phyloP scores from a whole-genome alignment of 2,329 filamentous ascomycete genomes.

The Claviceps sp. region DNA sequence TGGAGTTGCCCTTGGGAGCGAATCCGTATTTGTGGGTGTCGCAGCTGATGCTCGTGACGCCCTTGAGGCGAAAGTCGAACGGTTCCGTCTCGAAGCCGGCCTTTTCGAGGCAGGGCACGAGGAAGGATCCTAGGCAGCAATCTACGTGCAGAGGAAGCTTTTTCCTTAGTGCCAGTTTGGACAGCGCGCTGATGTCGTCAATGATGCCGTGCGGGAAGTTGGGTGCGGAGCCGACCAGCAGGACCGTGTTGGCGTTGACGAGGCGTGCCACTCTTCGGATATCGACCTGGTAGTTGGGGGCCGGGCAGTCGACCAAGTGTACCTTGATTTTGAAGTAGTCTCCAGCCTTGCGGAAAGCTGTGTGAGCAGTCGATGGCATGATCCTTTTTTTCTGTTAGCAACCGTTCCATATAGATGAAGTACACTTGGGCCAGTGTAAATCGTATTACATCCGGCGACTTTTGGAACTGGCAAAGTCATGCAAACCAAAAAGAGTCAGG shows the following conservation, averaged over 20 bases:
- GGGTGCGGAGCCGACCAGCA: constrained; percentile 87
- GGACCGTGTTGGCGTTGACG: constrained; percentile 84
- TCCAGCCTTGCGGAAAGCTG: constrained; percentile 89
- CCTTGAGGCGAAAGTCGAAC: constrained; percentile 89
- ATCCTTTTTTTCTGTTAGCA: constrained; percentile 43
- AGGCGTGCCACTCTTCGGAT: constrained; percentile 65
- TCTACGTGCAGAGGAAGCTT: constrained; percentile 88
- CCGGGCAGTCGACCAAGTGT: constrained; percentile 77
- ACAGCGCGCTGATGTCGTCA: constrained; percentile 80
- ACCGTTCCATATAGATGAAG: no score
- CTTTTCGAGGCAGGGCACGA: constrained; percentile 80
- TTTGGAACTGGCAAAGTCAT: no score
- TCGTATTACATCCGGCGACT: no score
- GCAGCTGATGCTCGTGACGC: constrained; percentile 89
- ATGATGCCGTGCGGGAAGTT: constrained; percentile 99
- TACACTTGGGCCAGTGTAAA: no score
- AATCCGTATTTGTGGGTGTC: constrained; percentile 99
- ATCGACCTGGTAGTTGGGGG: constrained; percentile 74
- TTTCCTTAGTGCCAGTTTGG: constrained; percentile 65
- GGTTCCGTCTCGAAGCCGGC: constrained; percentile 82
- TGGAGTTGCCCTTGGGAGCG: constrained; percentile 93
- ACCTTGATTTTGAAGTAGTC: constrained; percentile 96
- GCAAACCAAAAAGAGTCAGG: neutral
- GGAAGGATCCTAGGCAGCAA: constrained; percentile 92
- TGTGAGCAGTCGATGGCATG: constrained; percentile 85